Evolutionary conservation across 306 rosid species (phyloP), one percentile per base, ranked within the genome.

Genomic region (Alnus rubra): DNA sequence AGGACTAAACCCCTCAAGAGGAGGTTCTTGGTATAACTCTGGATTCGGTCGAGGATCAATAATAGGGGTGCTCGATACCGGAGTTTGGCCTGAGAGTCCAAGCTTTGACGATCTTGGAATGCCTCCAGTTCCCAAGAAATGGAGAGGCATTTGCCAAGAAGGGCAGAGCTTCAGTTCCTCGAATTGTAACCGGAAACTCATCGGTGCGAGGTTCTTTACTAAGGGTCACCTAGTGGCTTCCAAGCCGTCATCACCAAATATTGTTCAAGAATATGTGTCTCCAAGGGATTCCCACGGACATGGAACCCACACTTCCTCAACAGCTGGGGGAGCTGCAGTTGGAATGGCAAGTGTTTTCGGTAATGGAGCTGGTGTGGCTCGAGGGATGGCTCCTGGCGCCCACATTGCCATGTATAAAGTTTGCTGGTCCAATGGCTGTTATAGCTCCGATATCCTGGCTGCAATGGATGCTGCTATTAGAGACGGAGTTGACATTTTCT

Each of bases 81-180:
- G 98, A 73, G 93, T 94, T 62, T 92, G 97, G 97, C 98, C 97
- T 0, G 98, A 92, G 81, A 88, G 92, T 86, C 97, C 97, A 2
- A 92, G 98, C 88, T 92, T 92, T 79, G 45, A 77, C 35, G 98
- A 94, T 68, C 80, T 58, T 11, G 89, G 84, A 7, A 94, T 94
- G 97, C 98, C 97, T 10, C 89, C 79, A 30, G 79, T 89, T 84
- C 98, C 98, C 0, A 80, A 75, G 70, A 90, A 86, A 82, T 94
- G 98, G 98, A 81, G 80, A 76, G 97, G 98, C 42, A 80, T 84
- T 69, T 94, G 98, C 84, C 97, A 94, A 88, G 71, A 84, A 74
- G 98, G 98, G 8, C 84, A 89, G 49, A 82, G 79, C 71, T 94
- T 94, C 47, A 92, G 88, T 83, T 75, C 90, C 67, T 89, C 97